These are phyloP conservation scores for Flaveria linearis DNA, from an alignment of 129 eudicot genomes.

Conservation along the genomic window DNA sequence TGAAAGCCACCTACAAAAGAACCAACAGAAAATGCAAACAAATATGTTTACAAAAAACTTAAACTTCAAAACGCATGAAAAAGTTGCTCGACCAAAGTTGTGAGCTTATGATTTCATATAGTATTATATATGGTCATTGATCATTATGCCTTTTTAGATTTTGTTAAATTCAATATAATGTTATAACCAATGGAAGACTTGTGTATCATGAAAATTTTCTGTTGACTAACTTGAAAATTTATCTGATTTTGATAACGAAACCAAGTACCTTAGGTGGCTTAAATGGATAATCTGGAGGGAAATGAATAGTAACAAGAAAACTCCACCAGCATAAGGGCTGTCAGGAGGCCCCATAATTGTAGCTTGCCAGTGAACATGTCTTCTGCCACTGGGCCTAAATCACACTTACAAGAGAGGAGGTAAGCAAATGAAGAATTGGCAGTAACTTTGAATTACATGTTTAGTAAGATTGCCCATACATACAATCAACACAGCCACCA, in stretches of 20 bases:
- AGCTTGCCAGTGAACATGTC: conserved; percentile 79
- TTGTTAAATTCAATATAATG: neutral
- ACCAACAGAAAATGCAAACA: neutral
- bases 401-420: conserved; percentile 31
- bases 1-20: conserved; percentile 53
- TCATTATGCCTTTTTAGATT: neutral
- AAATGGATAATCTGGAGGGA: conserved; percentile 66
- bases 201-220: neutral
- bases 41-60: neutral
- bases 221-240: neutral
- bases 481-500: conserved; percentile 7
- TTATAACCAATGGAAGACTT: neutral
- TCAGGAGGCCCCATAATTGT: conserved; percentile 73
- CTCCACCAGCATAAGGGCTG: conserved; percentile 66
- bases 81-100: neutral
- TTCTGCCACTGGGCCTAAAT: conserved; percentile 64
- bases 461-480: neutral
- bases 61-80: neutral
- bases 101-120: neutral
- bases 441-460: neutral
- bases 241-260: conserved; percentile 9
- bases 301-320: conserved; percentile 60
- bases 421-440: conserved; percentile 16
- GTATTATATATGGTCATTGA: neutral
- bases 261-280: conserved; percentile 62